These are phyloP conservation scores for Beta macrorhiza DNA, from an alignment of 179 eudicot species.

Conservation along the genomic window DNA sequence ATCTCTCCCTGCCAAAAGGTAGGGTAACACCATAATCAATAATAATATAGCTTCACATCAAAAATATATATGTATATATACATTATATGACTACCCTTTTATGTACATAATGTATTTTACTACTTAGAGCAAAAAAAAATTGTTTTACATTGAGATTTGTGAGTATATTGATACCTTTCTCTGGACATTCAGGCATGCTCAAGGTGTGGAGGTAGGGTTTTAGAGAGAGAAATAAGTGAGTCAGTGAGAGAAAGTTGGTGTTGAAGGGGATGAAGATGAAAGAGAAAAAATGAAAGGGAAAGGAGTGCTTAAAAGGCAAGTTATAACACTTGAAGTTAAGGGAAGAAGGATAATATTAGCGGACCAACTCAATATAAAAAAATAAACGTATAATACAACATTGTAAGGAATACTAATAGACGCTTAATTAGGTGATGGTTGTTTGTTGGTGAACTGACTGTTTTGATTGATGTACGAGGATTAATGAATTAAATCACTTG, in stretches of 20 bases:
- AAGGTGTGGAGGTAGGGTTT: slow-evolving; percentile 31
- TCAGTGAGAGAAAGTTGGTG: background rate
- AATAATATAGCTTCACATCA: background rate
- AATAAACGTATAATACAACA: background rate
- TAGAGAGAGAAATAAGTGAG: slow-evolving; percentile 12
- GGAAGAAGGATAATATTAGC: background rate
- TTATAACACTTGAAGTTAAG: slow-evolving; percentile 15
- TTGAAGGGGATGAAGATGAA: slow-evolving; percentile 15
- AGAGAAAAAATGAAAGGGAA: slow-evolving; percentile 29
- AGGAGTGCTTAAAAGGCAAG: slow-evolving; percentile 44
- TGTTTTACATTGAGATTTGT: background rate
- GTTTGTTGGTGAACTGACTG: slow-evolving; percentile 32
- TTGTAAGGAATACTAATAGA: background rate
- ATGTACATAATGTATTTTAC: too few species aligned
- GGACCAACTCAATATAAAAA: slow-evolving; percentile 19
- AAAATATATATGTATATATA: background rate
- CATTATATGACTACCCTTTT: too few species aligned
- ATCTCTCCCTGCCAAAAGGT: slow-evolving; percentile 47
- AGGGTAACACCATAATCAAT: background rate
- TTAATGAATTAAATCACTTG: background rate
- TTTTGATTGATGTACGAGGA: slow-evolving; percentile 32
- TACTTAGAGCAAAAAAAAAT: too few species aligned
- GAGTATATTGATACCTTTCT: slow-evolving; percentile 48
- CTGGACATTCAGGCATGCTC: slow-evolving; percentile 83
- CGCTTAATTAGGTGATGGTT: slow-evolving; percentile 6